Evolutionary conservation across 345 rosid species (phyloP), one percentile per base, ranked within the genome.

Genomic region (Pistacia vera): DNA sequence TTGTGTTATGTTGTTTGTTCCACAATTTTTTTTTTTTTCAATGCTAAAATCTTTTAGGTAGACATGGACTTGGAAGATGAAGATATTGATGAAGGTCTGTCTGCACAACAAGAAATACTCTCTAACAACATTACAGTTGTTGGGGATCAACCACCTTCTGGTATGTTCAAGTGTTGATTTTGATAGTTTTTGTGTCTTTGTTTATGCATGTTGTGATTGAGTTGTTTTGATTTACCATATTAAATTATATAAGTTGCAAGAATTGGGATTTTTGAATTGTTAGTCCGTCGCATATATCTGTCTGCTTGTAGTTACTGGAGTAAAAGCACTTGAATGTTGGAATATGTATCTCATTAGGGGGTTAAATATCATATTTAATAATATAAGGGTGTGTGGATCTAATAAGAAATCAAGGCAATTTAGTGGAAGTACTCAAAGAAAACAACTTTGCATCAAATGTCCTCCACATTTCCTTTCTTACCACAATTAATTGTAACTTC

Each of bases 21-120:
- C 8, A 73, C 49, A 20, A 63, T n/a, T 38, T 58, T 36, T 64
- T 38, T 58, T 36, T 64, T 25, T 33, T 58, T 82, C 66, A 73
- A 30, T 74, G 71, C 74, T 22, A 77, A 68, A 75, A 82, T 81
- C 25, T 73, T 62, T n/a, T 81, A 95, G 97, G 92, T 95, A 72
- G 98, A 93, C 80, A 95, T 93, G 99, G 97, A 95, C 81, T 86
- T 90, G 91, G 98, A 86, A 83, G 99, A 95, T 87, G 95, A 80
- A 63, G 71, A 81, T 73, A 35, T n/a, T 71, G 87, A 86, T 58
- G 82, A 77, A 41, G 75, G 72, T 68, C 75, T 64, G 57, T 78
- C 85, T 35, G 79, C 70, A 48, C 74, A 48, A 73, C 90, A 79
- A 73, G 94, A 85, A 78, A 76, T 73, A 75, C 84, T 83, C 57